Percentiles rank a stretch among this genome's conserved stretches.
Evolutionary conservation across 768 basidiomycete species (phyloP).

Genomic region (Pleurotus eryngii): DNA sequence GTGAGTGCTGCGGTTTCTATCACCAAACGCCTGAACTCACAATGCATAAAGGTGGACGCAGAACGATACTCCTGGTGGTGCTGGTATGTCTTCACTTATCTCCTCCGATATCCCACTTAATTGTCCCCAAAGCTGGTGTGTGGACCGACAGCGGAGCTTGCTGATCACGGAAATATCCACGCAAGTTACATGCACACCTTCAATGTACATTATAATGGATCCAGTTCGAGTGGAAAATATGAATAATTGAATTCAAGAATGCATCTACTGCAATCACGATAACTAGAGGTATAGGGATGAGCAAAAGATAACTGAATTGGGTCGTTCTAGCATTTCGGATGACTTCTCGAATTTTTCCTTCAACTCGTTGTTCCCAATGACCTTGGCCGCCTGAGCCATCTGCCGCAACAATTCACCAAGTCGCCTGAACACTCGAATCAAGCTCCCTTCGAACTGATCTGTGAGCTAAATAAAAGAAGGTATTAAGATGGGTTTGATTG

Average conservation of each 20-base stretch:
- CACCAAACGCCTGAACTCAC: neutral
- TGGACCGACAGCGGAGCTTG: conserved; percentile 52
- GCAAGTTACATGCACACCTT: neutral
- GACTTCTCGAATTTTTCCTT: conserved; percentile 92
- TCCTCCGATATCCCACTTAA: neutral
- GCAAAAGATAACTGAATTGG: conserved; percentile 91
- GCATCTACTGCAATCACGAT: too few relatives aligned
- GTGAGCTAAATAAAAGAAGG: conserved; percentile 61
- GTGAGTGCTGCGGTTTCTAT: conserved; percentile 16
- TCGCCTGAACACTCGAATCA: conserved; percentile 95
- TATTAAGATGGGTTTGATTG: neutral
- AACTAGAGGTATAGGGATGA: conserved; percentile 75
- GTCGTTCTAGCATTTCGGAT: conserved; percentile 89
- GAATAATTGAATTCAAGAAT: too few relatives aligned
- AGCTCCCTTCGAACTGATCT: conserved; percentile 94
- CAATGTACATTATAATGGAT: neutral
- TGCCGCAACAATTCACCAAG: conserved; percentile 92
- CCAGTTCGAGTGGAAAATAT: too few relatives aligned
- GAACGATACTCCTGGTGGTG: conserved; percentile 50
- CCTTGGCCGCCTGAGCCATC: conserved; percentile 94
- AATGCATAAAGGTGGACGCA: conserved; percentile 43
- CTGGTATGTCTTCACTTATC: conserved; percentile 30
- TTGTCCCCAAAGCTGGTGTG: conserved; percentile 40
- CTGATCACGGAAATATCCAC: conserved; percentile 15
- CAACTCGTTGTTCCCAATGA: conserved; percentile 92